Conservation (phyloP, 2,329 filamentous ascomycete genomes). For the Dactylellina haptotyla region DNA sequence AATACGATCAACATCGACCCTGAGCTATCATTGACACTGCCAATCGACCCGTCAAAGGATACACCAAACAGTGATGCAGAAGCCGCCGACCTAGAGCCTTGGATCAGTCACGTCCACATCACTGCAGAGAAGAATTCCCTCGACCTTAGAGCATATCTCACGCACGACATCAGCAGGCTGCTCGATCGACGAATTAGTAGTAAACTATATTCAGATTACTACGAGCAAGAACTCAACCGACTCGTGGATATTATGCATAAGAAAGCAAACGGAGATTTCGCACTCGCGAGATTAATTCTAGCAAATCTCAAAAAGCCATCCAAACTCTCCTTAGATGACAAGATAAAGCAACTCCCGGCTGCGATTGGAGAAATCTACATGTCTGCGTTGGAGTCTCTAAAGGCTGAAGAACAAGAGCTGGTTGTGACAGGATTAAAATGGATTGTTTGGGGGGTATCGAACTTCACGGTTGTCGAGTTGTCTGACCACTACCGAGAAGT, state of each 20-base stretch:
- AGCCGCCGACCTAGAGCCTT: background rate
- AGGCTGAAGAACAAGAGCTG: conserved; percentile 24
- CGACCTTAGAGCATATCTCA: conserved; percentile 19
- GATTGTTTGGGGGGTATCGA: conserved; percentile 29
- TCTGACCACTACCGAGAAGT: conserved; percentile 34
- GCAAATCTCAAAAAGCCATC: conserved; percentile 27
- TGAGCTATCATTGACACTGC: background rate
- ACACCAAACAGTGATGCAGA: background rate
- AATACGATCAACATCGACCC: conserved; percentile 1
- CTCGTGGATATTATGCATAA: conserved; percentile 19
- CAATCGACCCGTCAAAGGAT: background rate
- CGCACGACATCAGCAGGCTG: background rate
- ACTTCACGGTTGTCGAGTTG: conserved; percentile 4
- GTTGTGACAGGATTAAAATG: conserved; percentile 18
- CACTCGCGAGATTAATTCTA: conserved; percentile 18
- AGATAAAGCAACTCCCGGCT: conserved; percentile 6
- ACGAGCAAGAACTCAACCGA: background rate
- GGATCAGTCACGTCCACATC: background rate
- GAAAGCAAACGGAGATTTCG: conserved; percentile 27
- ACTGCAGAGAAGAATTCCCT: conserved; percentile 11
- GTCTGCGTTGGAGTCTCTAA: conserved; percentile 7
- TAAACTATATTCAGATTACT: conserved; percentile 1
- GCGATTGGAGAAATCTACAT: conserved; percentile 35
- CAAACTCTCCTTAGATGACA: conserved; percentile 7
- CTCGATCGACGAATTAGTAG: conserved; percentile 7